phyloP scores from a whole-genome alignment of 768 basidiomycete genomes.

The Naganishia vishniacii region DNA sequence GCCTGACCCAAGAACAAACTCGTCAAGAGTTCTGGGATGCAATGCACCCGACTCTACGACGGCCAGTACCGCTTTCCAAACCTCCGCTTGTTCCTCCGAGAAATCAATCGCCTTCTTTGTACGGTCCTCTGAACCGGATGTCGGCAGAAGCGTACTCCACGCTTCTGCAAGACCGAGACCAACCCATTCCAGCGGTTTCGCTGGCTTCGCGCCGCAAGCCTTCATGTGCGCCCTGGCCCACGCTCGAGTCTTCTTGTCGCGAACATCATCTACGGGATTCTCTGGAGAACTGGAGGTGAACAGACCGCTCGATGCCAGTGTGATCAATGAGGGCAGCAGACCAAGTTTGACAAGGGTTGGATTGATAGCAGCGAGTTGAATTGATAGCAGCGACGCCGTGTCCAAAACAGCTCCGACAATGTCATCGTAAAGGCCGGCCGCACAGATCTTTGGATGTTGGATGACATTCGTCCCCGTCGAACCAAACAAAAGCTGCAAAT shows the following conservation, averaged over 20 bases:
- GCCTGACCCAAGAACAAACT: conserved; percentile 32
- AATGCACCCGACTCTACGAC: conserved; percentile 30
- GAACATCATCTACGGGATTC: too few species aligned
- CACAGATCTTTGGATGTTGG: conserved; percentile 57
- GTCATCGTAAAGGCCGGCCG: not conserved
- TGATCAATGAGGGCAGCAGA: not conserved
- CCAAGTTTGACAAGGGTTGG: conserved; percentile 14
- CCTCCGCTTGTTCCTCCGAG: conserved; percentile 27
- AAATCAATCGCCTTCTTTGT: not conserved
- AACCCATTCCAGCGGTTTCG: conserved; percentile 36
- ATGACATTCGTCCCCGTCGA: conserved; percentile 61
- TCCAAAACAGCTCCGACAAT: conserved; percentile 47
- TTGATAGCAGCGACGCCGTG: too few species aligned
- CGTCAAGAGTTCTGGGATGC: conserved; percentile 30
- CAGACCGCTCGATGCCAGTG: not conserved
- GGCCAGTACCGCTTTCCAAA: conserved; percentile 28
- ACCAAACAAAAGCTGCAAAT: conserved; percentile 55
- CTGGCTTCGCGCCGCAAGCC: conserved; percentile 28
- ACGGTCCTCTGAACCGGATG: not conserved
- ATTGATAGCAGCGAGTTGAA: not conserved
- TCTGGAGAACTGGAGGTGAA: not conserved
- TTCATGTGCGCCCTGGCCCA: conserved; percentile 31
- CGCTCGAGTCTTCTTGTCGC: not conserved
- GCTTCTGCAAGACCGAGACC: conserved; percentile 31
- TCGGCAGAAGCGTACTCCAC: conserved; percentile 16